A percentile compares a stretch with the other conserved stretches of the same genome.
phyloP scores from a whole-genome alignment of 306 rosid genomes.

The Lablab purpureus region DNA sequence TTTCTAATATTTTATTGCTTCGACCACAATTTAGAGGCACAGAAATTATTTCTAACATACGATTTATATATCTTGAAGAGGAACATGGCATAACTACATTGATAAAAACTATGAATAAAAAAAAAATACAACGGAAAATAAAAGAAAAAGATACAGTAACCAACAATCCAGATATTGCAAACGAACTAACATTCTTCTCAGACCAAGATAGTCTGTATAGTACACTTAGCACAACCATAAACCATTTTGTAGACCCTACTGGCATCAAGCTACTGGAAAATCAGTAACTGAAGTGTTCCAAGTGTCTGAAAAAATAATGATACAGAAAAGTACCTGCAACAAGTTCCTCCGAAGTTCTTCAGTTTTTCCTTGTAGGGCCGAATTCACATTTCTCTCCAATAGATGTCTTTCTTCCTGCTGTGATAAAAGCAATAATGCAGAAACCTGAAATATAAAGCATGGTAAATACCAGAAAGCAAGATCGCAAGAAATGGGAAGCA shows the following conservation, averaged over 20 bases:
- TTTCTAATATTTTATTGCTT: slow-evolving; percentile 34
- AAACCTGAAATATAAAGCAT: slow-evolving; percentile 66
- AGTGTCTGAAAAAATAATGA: slow-evolving; percentile 45
- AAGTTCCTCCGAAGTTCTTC: slow-evolving; percentile 93
- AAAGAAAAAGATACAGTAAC: slow-evolving; percentile 34
- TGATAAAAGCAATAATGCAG: slow-evolving; percentile 78
- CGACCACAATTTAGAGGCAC: slow-evolving; percentile 38
- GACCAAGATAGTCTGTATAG: slow-evolving; percentile 8
- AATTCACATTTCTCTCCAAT: slow-evolving; percentile 81
- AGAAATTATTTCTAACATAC: neutral
- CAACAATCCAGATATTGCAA: slow-evolving; percentile 20
- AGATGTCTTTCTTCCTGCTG: slow-evolving; percentile 95
- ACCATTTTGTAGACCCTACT: slow-evolving; percentile 32
- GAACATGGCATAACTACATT: slow-evolving; percentile 30
- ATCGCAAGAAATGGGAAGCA: slow-evolving; percentile 38
- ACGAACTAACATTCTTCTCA: slow-evolving; percentile 29
- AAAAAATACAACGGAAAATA: slow-evolving; percentile 18
- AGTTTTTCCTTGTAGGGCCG: slow-evolving; percentile 76
- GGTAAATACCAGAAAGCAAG: slow-evolving; percentile 20
- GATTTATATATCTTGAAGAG: slow-evolving; percentile 35
- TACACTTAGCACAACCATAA: slow-evolving; percentile 33
- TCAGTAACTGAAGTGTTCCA: slow-evolving; percentile 35
- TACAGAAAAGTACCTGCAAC: slow-evolving; percentile 71
- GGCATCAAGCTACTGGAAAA: slow-evolving; percentile 20
- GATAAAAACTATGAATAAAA: slow-evolving; percentile 11